Conservation (phyloP, 345 rosid species). For the Arabidopsis suecica region DNA sequence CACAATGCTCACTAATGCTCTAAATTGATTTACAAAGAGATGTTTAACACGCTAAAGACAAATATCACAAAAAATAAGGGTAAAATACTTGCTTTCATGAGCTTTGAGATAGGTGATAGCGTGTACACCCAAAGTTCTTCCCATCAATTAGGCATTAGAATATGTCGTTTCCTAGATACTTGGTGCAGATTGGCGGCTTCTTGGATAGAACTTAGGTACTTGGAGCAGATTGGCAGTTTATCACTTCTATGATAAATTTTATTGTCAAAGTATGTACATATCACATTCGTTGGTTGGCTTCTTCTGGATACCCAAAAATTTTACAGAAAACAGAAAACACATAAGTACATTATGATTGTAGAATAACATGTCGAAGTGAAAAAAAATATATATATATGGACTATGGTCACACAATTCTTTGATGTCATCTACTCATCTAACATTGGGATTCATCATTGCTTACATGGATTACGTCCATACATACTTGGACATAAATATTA, state of each 20-base stretch:
- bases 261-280: background rate
- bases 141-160: background rate
- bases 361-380: no score
- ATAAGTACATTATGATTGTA: background rate
- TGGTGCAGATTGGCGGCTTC: background rate
- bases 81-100: background rate
- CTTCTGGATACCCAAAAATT: background rate
- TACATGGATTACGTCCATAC: background rate
- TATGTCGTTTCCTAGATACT: background rate
- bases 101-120: background rate
- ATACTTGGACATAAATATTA: background rate
- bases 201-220: background rate
- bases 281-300: background rate
- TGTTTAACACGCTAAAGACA: background rate
- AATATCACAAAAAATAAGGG: background rate
- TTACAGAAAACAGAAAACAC: no score
- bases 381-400: no score
- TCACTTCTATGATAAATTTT: background rate
- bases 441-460: background rate
- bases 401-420: background rate
- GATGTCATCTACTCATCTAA: no score
- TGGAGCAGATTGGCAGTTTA: no score
- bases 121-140: background rate
- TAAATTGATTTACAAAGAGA: background rate
- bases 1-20: background rate